Percentiles rank a stretch among this genome's conserved stretches.
Evolutionary conservation across 176 grass and related monocot genomes (phyloP).

Genomic region (Paspalum notatum): DNA sequence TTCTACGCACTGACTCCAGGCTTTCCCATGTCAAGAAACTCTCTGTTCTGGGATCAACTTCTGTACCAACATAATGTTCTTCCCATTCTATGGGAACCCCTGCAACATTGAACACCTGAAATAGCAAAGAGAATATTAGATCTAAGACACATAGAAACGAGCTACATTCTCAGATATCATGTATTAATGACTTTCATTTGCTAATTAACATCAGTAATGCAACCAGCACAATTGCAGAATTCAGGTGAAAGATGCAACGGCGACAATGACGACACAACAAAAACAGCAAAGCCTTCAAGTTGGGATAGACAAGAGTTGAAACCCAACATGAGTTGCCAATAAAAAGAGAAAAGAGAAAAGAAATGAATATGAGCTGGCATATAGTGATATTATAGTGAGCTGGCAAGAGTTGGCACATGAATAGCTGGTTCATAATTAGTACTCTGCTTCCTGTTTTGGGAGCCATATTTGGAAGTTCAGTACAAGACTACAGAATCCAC

Average conservation of each 20-base stretch:
- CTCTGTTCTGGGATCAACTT: slow-evolving; percentile 93
- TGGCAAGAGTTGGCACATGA: too few relatives aligned
- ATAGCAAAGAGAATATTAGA: slow-evolving; percentile 22
- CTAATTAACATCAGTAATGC: slow-evolving; percentile 19
- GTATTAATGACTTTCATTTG: background rate
- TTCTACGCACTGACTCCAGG: slow-evolving; percentile 83
- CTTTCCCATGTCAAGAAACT: slow-evolving; percentile 98
- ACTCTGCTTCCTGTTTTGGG: background rate
- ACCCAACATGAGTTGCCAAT: too few relatives aligned
- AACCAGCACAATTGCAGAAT: background rate
- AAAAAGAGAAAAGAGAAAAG: too few relatives aligned
- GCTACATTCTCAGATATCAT: background rate
- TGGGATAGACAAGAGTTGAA: too few relatives aligned
- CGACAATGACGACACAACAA: too few relatives aligned
- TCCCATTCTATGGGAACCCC: slow-evolving; percentile 92
- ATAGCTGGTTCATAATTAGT: background rate
- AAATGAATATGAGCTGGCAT: too few relatives aligned
- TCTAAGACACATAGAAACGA: slow-evolving; percentile 7
- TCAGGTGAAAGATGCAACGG: background rate
- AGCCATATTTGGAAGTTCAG: slow-evolving; percentile 2
- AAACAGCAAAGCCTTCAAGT: too few relatives aligned
- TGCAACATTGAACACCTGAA: slow-evolving; percentile 88
- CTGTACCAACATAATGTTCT: slow-evolving; percentile 86
- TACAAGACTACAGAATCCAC: background rate
- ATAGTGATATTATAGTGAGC: too few relatives aligned